Percentiles rank a stretch among this genome's conserved stretches.
Conservation (phyloP, 345 rosid genomes). For the Geranium rotundifolium region DNA sequence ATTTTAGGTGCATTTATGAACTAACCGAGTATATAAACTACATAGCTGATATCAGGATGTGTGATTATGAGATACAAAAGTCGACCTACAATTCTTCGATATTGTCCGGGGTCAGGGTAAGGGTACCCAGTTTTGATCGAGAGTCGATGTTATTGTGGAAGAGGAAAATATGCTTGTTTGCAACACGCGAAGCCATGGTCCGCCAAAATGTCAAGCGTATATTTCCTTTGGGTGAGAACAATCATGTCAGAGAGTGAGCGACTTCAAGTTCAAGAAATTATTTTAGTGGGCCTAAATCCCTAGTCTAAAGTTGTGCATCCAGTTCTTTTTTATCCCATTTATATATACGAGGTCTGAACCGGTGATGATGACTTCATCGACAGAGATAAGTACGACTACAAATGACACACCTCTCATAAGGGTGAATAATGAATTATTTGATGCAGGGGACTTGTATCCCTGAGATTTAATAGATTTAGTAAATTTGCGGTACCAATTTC, state of each 20-base stretch:
- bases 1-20: background rate
- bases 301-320: background rate
- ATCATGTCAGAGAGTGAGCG: background rate
- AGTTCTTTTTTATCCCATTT: background rate
- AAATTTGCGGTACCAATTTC: background rate
- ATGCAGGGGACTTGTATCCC: background rate
- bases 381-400: background rate
- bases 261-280: conserved; percentile 1
- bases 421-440: background rate
- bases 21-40: background rate
- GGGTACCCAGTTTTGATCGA: background rate
- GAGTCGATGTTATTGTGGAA: background rate
- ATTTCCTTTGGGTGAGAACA: background rate
- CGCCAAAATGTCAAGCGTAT: background rate
- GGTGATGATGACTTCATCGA: background rate
- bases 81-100: no score
- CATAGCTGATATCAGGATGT: background rate
- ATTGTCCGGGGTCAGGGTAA: background rate
- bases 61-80: background rate
- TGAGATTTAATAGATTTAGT: background rate
- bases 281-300: background rate
- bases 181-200: background rate
- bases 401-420: background rate
- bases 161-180: background rate
- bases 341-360: background rate